These are phyloP conservation scores for Apodospora peruviana DNA, from an alignment of 495 filamentous ascomycete genomes.

Conservation along the genomic window DNA sequence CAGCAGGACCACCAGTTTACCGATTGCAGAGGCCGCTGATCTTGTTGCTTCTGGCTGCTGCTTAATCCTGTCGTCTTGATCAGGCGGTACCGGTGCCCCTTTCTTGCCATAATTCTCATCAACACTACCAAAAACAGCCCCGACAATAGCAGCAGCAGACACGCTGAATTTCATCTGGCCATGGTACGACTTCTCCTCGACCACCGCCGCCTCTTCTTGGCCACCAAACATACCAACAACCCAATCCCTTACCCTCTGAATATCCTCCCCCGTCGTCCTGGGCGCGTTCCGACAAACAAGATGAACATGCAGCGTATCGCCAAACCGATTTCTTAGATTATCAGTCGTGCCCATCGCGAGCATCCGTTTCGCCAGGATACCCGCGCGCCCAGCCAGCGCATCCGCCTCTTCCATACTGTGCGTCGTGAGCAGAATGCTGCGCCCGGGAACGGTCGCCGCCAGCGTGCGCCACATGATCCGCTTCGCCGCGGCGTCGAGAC, in stretches of 20 bases:
- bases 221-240: conserved; percentile 49
- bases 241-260: conserved; percentile 58
- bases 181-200: conserved; percentile 72
- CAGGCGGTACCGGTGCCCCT: neutral
- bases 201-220: conserved; percentile 51
- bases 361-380: conserved; percentile 67
- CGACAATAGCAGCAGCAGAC: conserved; percentile 32
- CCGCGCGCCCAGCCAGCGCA: conserved; percentile 62
- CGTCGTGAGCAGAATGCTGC: conserved; percentile 66
- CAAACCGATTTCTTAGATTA: conserved; percentile 52
- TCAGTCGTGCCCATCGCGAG: conserved; percentile 63
- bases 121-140: neutral
- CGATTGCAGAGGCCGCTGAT: conserved; percentile 37
- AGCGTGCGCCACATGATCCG: conserved; percentile 72
- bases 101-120: conserved; percentile 1
- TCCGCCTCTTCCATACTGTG: conserved; percentile 80
- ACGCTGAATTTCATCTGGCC: conserved; percentile 77
- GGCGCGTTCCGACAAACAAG: conserved; percentile 71
- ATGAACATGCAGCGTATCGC: conserved; percentile 60
- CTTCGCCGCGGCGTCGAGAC: conserved; percentile 69
- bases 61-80: neutral
- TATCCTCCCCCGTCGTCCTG: conserved; percentile 59
- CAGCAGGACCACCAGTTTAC: conserved; percentile 61
- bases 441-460: conserved; percentile 48
- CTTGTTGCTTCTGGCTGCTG: neutral